phyloP scores from a whole-genome alignment of 352 stramenopile genomes.

The Pythium insidiosum region DNA sequence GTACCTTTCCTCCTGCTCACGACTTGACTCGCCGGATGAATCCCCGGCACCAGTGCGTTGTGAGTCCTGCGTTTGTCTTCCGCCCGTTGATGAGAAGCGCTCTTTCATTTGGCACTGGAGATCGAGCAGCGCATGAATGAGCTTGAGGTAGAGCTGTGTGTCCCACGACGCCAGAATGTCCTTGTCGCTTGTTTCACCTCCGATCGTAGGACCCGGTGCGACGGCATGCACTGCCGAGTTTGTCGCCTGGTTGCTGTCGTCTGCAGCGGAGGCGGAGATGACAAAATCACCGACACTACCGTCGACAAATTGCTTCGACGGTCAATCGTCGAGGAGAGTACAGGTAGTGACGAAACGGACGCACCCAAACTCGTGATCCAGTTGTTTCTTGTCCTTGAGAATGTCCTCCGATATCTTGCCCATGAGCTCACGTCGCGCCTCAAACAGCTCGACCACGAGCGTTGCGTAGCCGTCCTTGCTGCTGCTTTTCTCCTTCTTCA shows the following conservation, averaged over 20 bases:
- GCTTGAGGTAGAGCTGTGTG: conserved; percentile 60
- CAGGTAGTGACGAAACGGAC: too few relatives aligned
- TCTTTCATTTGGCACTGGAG: conserved; percentile 46
- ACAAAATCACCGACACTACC: too few relatives aligned
- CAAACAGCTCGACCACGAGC: conserved; percentile 51
- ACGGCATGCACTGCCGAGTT: too few relatives aligned
- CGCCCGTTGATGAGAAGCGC: conserved; percentile 8
- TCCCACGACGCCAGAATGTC: conserved; percentile 64
- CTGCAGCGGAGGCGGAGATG: too few relatives aligned
- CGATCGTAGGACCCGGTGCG: too few relatives aligned
- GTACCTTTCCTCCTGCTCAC: too few relatives aligned
- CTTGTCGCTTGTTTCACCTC: conserved; percentile 18
- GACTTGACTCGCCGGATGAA: neutral
- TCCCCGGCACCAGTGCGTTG: neutral
- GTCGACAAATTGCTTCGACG: too few relatives aligned
- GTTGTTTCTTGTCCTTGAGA: conserved; percentile 48
- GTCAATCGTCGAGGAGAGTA: too few relatives aligned
- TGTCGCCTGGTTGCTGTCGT: too few relatives aligned
- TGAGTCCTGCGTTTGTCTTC: neutral
- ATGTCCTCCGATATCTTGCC: conserved; percentile 64
- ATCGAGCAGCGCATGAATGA: conserved; percentile 37
- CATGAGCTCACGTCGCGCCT: conserved; percentile 59
- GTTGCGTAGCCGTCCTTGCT: conserved; percentile 26
- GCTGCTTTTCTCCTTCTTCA: conserved; percentile 56
- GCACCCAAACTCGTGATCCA: conserved; percentile 34